Evolutionary conservation across 345 rosid genomes (phyloP), one percentile per base, ranked within the genome.

Genomic region (Anastatica hierochuntica): DNA sequence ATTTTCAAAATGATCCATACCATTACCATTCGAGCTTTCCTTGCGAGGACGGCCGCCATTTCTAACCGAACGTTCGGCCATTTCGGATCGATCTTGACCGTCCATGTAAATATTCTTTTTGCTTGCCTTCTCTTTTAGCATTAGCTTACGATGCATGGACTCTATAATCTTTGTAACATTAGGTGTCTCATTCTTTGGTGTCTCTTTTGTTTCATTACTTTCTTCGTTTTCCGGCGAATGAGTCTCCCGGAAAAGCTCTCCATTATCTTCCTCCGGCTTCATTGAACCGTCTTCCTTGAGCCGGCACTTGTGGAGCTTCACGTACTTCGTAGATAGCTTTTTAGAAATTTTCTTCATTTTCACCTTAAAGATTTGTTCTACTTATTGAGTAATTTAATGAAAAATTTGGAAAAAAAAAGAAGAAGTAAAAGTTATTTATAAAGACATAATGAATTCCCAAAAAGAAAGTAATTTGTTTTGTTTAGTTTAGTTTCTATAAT

Each of bases 321-420:
- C 60, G 30, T 66, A 66, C 24, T 66, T 66, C 43, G 34, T 45
- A 1, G 71, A 66, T 31, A 58, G 18, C 12, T 52, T 66, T 52
- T 66, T 66, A 30, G 65, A 58, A 4, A 66, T 51, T 30, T 66
- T 66, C 60, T 66, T 66, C 71, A 66, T 47, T 46, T 55, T 31
- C 36, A 15, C 39, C 27, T 1, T 24, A 30, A 26, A 26, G 60
- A 37, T 8, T 5, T 63, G 33, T 3, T 9, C 43, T 5, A 39
- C 31, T 64, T 56, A 64, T 24, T 24, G n/a, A 24, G 5, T 48
- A 47, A 18, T 35, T 14, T 47, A 40, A 40, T 56, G 43, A 41
- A 49, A 49, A 13, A 10, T 40, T 24, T 24, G 40, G 7, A 12
- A 48, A 48, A 36, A 53, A 2, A 3, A 24, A 24, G 6, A 15